These are phyloP conservation scores for Globisporangium uncinulatum DNA, from an alignment of 352 stramenopile species.

Conservation along the genomic window DNA sequence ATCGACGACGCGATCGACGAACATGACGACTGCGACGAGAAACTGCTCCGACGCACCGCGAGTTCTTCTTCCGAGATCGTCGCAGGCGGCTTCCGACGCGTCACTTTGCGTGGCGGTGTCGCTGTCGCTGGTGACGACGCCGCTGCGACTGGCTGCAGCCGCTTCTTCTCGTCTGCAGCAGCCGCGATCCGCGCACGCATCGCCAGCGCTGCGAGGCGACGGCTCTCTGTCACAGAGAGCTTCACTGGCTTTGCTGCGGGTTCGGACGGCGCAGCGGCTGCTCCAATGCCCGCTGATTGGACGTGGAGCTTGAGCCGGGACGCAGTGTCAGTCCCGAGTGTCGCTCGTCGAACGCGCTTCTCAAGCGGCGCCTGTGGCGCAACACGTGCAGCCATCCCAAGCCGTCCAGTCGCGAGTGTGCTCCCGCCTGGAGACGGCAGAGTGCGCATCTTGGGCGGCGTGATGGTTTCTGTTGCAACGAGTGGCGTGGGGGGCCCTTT, in stretches of 20 bases:
- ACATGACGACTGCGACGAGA: slow-evolving; percentile 43
- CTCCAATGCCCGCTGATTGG: neutral
- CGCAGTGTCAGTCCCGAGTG: slow-evolving; percentile 3
- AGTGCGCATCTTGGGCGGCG: slow-evolving; percentile 21
- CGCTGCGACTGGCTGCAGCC: slow-evolving; percentile 8
- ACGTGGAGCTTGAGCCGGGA: slow-evolving; percentile 12
- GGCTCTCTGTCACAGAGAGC: slow-evolving; percentile 24
- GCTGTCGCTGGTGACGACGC: slow-evolving; percentile 2
- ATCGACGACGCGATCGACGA: slow-evolving; percentile 27
- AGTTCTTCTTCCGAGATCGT: slow-evolving; percentile 38
- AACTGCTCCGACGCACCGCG: slow-evolving; percentile 38
- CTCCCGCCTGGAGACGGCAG: slow-evolving; percentile 10
- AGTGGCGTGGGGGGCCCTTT: slow-evolving; percentile 10
- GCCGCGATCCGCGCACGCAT: slow-evolving; percentile 26
- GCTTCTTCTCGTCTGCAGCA: slow-evolving; percentile 23
- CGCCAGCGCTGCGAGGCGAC: slow-evolving; percentile 25
- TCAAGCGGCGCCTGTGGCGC: slow-evolving; percentile 12
- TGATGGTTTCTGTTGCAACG: slow-evolving; percentile 4
- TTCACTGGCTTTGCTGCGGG: slow-evolving; percentile 15
- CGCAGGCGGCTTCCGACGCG: slow-evolving; percentile 8
- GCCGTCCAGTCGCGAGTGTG: slow-evolving; percentile 16
- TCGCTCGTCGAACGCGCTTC: slow-evolving; percentile 11
- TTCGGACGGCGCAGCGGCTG: neutral
- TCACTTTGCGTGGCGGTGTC: neutral
- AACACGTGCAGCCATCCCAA: slow-evolving; percentile 40